Conservation (phyloP, 2,329 filamentous ascomycete species). For the Biscogniauxia marginata region DNA sequence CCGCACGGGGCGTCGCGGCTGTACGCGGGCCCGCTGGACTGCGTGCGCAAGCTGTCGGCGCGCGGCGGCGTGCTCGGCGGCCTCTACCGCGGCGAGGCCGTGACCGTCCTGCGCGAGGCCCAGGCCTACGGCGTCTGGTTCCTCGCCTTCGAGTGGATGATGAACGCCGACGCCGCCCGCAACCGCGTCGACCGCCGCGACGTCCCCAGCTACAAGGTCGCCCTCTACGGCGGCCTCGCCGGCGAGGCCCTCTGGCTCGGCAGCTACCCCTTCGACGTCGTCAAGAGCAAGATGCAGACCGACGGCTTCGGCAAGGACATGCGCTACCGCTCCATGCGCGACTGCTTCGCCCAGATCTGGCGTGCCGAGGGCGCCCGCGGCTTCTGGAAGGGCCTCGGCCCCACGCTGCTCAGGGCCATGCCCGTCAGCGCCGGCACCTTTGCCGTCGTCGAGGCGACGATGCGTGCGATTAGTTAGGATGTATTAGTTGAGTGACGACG, state of each 20-base stretch:
- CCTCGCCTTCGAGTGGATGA: constrained; percentile 89
- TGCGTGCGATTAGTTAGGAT: constrained; percentile 52
- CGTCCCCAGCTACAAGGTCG: constrained; percentile 81
- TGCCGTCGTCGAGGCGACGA: constrained; percentile 72
- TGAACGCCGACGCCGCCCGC: constrained; percentile 82
- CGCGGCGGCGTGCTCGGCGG: constrained; percentile 66
- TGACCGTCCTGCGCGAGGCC: constrained; percentile 85
- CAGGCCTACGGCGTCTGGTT: constrained; percentile 98
- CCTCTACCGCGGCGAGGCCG: constrained; percentile 82
- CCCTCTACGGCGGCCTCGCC: constrained; percentile 86
- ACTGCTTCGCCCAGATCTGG: constrained; percentile 85
- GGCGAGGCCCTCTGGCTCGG: constrained; percentile 91
- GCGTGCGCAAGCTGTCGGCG: constrained; percentile 76
- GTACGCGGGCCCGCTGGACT: constrained; percentile 85
- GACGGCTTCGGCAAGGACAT: constrained; percentile 77
- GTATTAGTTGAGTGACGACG: constrained; percentile 8
- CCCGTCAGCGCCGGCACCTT: constrained; percentile 98
- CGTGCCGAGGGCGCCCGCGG: constrained; percentile 72
- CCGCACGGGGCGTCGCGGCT: constrained; percentile 78
- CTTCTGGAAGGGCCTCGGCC: constrained; percentile 93
- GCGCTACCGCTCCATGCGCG: constrained; percentile 78
- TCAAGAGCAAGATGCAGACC: constrained; percentile 99
- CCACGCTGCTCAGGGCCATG: constrained; percentile 91
- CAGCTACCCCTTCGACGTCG: constrained; percentile 93
- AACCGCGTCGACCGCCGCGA: constrained; percentile 74